Evolutionary conservation across 2,329 filamentous ascomycete genomes (phyloP).

Genomic region (Ustulina deusta): DNA sequence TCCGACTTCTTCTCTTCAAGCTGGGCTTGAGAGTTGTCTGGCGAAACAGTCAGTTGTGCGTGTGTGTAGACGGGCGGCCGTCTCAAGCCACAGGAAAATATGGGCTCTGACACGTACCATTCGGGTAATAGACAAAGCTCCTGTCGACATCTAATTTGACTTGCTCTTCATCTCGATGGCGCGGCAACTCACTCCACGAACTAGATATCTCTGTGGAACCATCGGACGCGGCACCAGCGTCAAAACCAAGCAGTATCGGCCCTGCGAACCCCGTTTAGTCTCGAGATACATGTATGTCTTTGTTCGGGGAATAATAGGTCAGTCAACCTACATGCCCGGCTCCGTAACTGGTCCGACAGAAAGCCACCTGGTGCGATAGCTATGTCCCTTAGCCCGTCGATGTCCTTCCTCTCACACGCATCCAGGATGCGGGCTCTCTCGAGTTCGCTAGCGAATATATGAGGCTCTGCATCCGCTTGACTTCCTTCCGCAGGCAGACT

Average conservation of each 20-base stretch:
- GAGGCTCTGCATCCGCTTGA: slow-evolving; percentile 28
- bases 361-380: slow-evolving; percentile 76
- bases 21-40: slow-evolving; percentile 76
- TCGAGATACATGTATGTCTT: slow-evolving; percentile 7
- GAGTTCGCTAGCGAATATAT: slow-evolving; percentile 25
- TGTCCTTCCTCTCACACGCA: slow-evolving; percentile 70
- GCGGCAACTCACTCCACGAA: slow-evolving; percentile 73
- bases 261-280: slow-evolving; percentile 50
- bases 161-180: slow-evolving; percentile 90
- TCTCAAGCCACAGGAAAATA: no score
- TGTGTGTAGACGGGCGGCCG: no score
- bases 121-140: slow-evolving; percentile 97
- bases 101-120: slow-evolving; percentile 64
- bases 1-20: slow-evolving; percentile 78
- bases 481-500: slow-evolving; percentile 38
- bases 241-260: slow-evolving; percentile 60
- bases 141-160: slow-evolving; percentile 92
- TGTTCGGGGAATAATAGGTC: slow-evolving; percentile 11
- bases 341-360: slow-evolving; percentile 74
- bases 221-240: slow-evolving; percentile 38
- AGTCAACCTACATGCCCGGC: slow-evolving; percentile 77
- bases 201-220: slow-evolving; percentile 42
- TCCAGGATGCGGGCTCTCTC: slow-evolving; percentile 63
- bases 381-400: slow-evolving; percentile 66
- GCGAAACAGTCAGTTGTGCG: background rate